Base-by-base conservation (phyloP, 2,329 filamentous ascomycete genomes). In the Lachnellula occidentalis region DNA sequence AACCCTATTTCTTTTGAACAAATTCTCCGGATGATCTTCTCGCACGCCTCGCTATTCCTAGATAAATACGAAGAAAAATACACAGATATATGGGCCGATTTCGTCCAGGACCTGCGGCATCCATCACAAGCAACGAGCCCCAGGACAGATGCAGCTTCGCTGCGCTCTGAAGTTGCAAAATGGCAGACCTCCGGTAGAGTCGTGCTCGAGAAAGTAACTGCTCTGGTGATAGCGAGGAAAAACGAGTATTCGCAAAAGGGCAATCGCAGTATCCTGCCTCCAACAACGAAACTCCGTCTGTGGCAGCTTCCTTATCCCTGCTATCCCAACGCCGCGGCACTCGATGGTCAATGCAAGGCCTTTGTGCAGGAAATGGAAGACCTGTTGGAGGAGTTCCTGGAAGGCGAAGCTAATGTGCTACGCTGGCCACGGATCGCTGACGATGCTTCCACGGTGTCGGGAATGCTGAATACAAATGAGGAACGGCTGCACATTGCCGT, bases 221-320 rank as follows among this genome's bases (percentile, higher is more conserved):
- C 12, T 2, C 31, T 58, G 21, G 46, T 58, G 7, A 14, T 37
- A 14, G 34, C 39, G 11, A 50, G 37, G 8, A 58, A 48, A 36
- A 48, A 37, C 5, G 36, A 36, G 37, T 34, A 50, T 48, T 7
- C 14, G 46, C 34, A 5, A 4, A 36, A 57, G 7, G 24, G 46
- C 15, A 57, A 54, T 3, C 51, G 17, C 24, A 39, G n/a, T 12
- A 3, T 54, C n/a, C 42, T 55, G 15, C 51, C 54, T 7, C 54
- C 54, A 14, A 45, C 37, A 6, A 52, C 31, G 17, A 51, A 45
- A 21, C 51, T 52, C 15, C 41, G 45, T 9, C 39, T 57, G 19
- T 57, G 47, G 48, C 51, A 57, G 27, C 54, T 59, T 37, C 57
- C 57, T 27, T 57, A 54, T 17, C 54, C 54, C 8, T 42, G 42